These are phyloP conservation scores for Dioscorea cayenensis DNA, from an alignment of 116 monocot genomes.

Conservation along the genomic window DNA sequence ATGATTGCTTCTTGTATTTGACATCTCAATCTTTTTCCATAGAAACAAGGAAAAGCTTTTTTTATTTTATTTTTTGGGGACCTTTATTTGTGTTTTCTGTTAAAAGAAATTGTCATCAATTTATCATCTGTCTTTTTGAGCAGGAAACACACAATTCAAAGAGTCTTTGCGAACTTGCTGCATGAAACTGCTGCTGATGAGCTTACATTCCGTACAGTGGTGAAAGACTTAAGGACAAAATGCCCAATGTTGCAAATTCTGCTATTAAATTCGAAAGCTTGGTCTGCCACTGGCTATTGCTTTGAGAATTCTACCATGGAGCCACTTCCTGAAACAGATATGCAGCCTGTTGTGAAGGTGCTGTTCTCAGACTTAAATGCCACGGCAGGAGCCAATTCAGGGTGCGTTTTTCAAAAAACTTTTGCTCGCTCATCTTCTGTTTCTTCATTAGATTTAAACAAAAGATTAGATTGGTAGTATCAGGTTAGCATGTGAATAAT, in stretches of 20 bases:
- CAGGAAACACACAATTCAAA: constrained; percentile 71
- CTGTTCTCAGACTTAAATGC: constrained; percentile 52
- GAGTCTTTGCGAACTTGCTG: constrained; percentile 51
- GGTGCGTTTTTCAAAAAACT: constrained; percentile 25
- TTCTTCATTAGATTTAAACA: neutral
- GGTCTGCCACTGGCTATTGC: constrained; percentile 56
- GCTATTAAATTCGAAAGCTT: constrained; percentile 70
- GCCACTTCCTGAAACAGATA: constrained; percentile 11
- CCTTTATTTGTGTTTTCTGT: neutral
- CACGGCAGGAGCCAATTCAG: constrained; percentile 26
- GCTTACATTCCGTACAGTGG: constrained; percentile 65
- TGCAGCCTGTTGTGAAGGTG: constrained; percentile 64
- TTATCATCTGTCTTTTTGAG: constrained; percentile 1
- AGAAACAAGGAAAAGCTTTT: neutral
- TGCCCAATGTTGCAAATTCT: constrained; percentile 56
- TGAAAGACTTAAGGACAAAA: constrained; percentile 60
- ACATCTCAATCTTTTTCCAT: too few species aligned
- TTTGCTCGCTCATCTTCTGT: neutral
- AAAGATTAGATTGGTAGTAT: neutral
- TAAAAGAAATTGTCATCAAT: neutral
- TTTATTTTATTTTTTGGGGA: neutral
- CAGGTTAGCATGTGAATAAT: neutral
- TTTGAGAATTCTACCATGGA: constrained; percentile 33
- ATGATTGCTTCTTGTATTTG: too few species aligned
- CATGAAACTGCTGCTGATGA: constrained; percentile 74